phyloP scores from a whole-genome alignment of 1,139 yeast species.

The Suhomyces choctaworum region DNA sequence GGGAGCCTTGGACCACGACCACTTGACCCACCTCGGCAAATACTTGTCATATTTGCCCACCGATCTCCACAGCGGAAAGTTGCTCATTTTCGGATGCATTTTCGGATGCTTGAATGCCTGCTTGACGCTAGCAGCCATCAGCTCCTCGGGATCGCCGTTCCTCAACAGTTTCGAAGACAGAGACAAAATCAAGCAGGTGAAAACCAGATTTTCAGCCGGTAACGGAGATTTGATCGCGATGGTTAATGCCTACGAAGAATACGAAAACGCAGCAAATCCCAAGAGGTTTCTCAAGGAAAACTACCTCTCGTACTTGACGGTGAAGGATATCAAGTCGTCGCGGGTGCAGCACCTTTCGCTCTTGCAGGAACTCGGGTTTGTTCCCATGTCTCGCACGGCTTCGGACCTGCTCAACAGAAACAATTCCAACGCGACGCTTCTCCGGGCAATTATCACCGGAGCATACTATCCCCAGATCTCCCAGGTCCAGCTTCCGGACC shows the following conservation, averaged over 20 bases:
- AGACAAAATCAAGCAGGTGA: conserved; percentile 56
- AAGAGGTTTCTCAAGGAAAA: conserved; percentile 62
- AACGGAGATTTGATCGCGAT: conserved; percentile 77
- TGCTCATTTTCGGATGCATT: conserved; percentile 73
- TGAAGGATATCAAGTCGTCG: conserved; percentile 73
- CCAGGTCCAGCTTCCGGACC: conserved; percentile 77
- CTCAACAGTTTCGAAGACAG: conserved; percentile 60
- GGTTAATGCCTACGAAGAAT: conserved; percentile 56
- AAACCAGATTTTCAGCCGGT: conserved; percentile 40
- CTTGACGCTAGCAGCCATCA: conserved; percentile 70
- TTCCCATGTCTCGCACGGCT: conserved; percentile 48
- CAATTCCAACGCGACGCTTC: conserved; percentile 46
- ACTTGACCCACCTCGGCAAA: conserved; percentile 75
- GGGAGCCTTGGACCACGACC: conserved; percentile 66
- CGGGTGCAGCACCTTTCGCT: conserved; percentile 66
- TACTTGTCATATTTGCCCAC: conserved; percentile 82
- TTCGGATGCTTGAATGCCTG: conserved; percentile 83
- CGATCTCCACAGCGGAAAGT: conserved; percentile 82
- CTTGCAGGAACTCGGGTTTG: conserved; percentile 74
- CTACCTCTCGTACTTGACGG: conserved; percentile 58
- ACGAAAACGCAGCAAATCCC: conserved; percentile 34
- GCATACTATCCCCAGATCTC: conserved; percentile 82
- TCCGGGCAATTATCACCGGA: conserved; percentile 73
- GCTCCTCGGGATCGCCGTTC: conserved; percentile 76
- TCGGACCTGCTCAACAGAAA: conserved; percentile 45